Evolutionary conservation across 257 asterid genomes (phyloP).

Genomic region (Fraxinus cuspidata): DNA sequence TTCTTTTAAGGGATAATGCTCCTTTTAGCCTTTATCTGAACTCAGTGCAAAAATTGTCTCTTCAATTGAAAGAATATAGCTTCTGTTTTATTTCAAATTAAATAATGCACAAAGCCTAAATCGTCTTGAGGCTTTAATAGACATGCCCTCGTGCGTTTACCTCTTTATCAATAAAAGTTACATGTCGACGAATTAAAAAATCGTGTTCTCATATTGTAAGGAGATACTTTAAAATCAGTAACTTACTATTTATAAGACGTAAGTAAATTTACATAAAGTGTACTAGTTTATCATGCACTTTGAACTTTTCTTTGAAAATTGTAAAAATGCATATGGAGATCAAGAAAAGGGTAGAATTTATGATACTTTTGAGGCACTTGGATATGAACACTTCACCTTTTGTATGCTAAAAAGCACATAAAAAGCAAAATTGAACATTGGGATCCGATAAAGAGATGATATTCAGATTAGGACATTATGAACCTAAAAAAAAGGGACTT

Average conservation of each 20-base stretch:
- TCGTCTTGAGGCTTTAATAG: too few species aligned
- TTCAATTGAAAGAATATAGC: too few species aligned
- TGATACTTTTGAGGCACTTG: conserved; percentile 25
- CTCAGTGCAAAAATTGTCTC: too few species aligned
- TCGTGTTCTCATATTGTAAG: neutral
- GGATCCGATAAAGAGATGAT: conserved; percentile 42
- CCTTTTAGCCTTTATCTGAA: too few species aligned
- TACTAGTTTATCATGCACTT: neutral
- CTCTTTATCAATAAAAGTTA: too few species aligned
- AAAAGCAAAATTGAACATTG: conserved; percentile 38
- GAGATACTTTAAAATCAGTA: too few species aligned
- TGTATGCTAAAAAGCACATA: conserved; percentile 43
- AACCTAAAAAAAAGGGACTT: neutral
- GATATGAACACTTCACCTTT: conserved; percentile 25
- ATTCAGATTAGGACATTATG: conserved; percentile 9
- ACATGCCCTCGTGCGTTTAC: too few species aligned
- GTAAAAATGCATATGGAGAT: conserved; percentile 11
- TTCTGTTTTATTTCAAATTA: too few species aligned
- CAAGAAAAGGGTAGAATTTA: conserved; percentile 30
- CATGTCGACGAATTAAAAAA: neutral
- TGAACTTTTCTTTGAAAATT: conserved; percentile 7
- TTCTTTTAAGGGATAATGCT: too few species aligned
- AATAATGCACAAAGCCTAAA: too few species aligned
- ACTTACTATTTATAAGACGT: too few species aligned
- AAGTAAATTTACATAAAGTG: neutral